Base-by-base conservation (phyloP, 805 yeast genomes). In the Cyberlindnera mrakii region DNA sequence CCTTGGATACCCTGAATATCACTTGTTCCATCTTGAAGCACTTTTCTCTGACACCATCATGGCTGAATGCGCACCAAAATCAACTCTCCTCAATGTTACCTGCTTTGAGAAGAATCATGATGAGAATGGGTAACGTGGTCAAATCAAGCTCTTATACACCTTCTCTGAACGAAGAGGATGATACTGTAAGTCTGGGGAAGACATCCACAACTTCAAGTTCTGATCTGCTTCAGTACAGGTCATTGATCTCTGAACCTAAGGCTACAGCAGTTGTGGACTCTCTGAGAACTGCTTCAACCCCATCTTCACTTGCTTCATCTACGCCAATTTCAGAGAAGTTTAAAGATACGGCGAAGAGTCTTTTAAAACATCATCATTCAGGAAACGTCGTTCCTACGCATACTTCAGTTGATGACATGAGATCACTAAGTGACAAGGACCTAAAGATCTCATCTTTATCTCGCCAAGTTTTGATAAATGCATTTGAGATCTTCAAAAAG, bases 1-100 rank as follows among this genome's bases (percentile, higher is more conserved):
- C 66, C 30, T 45, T 66, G 20, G 55, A 54, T n/a, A 54, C 59
- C n/a, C 40, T 67, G 33, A 56, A 58, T 31, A 55, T 68, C 33
- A 59, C 65, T 13, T 62, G 64, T 3, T 70, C 70, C 33, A 66
- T 68, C 20, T 55, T 68, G 37, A 62, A 60, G 48, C 49, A 61
- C 5, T 64, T 62, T 32, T 61, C 65, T 33, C 49, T 58, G 18
- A 51, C 59, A 32, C 65, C 65, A 3, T 50, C 58, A 15, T 50
- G 60, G 30, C 52, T 51, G 15, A 47, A 40, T n/a, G 39, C 58
- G 4, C 53, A 57, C 29, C 54, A 57, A 16, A 45, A 40, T n/a
- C 46, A 61, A 18, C 55, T 68, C 6, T 31, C 43, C 5, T 48
- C 50, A 32, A 54, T 65, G 6, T 54, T 66, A 1, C 59, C 59